Conservation (phyloP, 352 stramenopile genomes). For the Pythium scleroteichum region DNA sequence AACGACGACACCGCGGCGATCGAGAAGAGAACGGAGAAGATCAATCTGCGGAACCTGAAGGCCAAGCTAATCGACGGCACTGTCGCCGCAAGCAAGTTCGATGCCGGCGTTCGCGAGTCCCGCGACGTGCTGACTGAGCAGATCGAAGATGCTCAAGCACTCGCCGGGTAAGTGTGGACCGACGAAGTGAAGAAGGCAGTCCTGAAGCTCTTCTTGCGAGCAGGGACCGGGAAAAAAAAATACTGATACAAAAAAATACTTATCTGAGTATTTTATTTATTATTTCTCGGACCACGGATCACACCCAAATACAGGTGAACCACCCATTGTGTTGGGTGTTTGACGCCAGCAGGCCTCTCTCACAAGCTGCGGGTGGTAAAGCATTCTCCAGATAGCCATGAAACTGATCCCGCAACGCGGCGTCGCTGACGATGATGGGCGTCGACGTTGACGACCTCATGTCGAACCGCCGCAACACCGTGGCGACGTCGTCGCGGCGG, state of each 20-base stretch:
- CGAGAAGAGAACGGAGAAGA: background rate
- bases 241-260: no score
- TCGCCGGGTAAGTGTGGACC: conserved; percentile 1
- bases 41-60: conserved; percentile 14
- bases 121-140: conserved; percentile 3
- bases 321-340: no score
- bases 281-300: no score
- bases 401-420: conserved; percentile 4
- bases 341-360: no score
- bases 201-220: background rate
- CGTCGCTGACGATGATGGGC: background rate
- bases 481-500: background rate
- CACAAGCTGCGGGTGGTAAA: no score
- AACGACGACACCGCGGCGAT: no score
- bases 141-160: background rate
- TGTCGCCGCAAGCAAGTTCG: background rate
- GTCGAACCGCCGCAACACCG: conserved; percentile 10
- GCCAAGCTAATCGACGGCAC: conserved; percentile 1
- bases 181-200: conserved; percentile 11
- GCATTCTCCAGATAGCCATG: no score
- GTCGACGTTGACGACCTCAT: conserved; percentile 17
- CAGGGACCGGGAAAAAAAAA: background rate
- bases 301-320: no score
- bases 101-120: conserved; percentile 1
- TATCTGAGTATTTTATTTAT: no score